Evolutionary conservation across 164 flowering plant species (phyloP).

Genomic region (Tinospora cordifolia): DNA sequence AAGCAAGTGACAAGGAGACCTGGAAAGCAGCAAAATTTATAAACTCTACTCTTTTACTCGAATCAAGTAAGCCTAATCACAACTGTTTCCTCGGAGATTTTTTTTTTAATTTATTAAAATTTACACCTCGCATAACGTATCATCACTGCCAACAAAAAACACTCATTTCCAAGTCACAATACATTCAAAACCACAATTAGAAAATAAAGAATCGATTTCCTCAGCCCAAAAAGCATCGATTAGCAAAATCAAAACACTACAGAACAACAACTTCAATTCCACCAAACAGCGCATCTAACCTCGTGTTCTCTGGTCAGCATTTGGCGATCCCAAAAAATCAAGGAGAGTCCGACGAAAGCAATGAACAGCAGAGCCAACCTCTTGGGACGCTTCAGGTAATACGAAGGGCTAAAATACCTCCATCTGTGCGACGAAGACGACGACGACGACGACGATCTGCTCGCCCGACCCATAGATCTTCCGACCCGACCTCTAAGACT

Average conservation of each 20-base stretch:
- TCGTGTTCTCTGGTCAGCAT: constrained; percentile 71
- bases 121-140: no score
- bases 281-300: constrained; percentile 23
- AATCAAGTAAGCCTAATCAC: background rate
- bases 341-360: constrained; percentile 43
- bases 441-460: constrained; percentile 26
- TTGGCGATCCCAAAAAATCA: constrained; percentile 90
- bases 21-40: background rate
- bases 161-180: no score
- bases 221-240: no score
- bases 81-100: background rate
- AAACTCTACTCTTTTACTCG: background rate
- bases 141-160: no score
- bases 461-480: constrained; percentile 45
- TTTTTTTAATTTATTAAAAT: no score
- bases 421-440: constrained; percentile 34
- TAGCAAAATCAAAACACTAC: background rate
- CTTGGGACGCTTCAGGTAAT: constrained; percentile 77
- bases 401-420: constrained; percentile 59
- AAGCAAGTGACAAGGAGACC: background rate
- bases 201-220: background rate
- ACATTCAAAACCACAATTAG: no score
- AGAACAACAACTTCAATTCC: background rate
- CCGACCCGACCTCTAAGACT: background rate
- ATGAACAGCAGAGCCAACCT: constrained; percentile 67